These are phyloP conservation scores for Starmerella powellii DNA, from an alignment of 805 yeast genomes.

Conservation along the genomic window DNA sequence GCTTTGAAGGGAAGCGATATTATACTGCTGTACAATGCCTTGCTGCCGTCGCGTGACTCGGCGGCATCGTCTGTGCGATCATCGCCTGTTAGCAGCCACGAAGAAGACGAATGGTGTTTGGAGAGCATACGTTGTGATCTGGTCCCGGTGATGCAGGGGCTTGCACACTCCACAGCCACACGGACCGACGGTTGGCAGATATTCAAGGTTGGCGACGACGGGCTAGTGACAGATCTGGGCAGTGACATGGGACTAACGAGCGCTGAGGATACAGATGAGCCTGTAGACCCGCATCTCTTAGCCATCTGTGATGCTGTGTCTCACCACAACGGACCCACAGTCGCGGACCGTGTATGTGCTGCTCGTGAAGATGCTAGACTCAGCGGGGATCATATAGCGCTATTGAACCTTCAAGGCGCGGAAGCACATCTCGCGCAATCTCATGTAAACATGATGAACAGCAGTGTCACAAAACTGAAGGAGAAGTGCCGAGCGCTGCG, in stretches of 20 bases:
- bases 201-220: constrained; percentile 26
- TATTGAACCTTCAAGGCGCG: constrained; percentile 7
- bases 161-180: constrained; percentile 14
- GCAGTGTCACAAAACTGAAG: background rate
- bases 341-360: constrained; percentile 1
- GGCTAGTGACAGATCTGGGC: constrained; percentile 24
- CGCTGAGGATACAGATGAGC: background rate
- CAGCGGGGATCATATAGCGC: constrained; percentile 14
- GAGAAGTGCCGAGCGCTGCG: constrained; percentile 7
- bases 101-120: constrained; percentile 27
- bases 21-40: constrained; percentile 22
- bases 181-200: constrained; percentile 28
- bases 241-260: constrained; percentile 16
- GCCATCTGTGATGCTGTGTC: constrained; percentile 15
- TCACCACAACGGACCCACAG: constrained; percentile 1
- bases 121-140: constrained; percentile 27
- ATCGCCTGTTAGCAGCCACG: constrained; percentile 2
- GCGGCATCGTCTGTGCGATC: background rate
- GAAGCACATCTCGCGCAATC: background rate
- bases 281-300: background rate
- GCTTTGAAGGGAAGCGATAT: constrained; percentile 28
- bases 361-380: constrained; percentile 17
- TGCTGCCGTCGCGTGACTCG: constrained; percentile 11
- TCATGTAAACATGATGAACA: constrained; percentile 1
- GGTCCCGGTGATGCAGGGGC: constrained; percentile 28